These are phyloP conservation scores for Lentinus polychrous DNA, from an alignment of 1,284 basidiomycete species.

Conservation along the genomic window DNA sequence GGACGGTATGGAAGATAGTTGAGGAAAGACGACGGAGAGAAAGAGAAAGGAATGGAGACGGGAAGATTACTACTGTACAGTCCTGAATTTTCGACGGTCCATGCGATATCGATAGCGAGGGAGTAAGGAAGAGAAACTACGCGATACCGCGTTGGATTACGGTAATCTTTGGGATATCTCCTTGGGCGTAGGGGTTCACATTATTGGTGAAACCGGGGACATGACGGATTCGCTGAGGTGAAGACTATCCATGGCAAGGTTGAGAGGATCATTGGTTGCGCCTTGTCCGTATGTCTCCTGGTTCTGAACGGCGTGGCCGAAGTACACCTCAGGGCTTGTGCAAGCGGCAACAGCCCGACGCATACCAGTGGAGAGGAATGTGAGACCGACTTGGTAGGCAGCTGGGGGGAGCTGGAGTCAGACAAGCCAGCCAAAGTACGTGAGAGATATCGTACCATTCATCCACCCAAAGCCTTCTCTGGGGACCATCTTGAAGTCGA, in stretches of 20 bases:
- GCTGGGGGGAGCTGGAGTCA: slow-evolving; percentile 38
- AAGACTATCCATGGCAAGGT: slow-evolving; percentile 64
- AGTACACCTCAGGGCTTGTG: slow-evolving; percentile 88
- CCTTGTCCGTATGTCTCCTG: slow-evolving; percentile 31
- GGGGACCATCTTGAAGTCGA: slow-evolving; percentile 95
- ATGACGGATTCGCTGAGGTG: slow-evolving; percentile 19
- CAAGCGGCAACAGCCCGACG: slow-evolving; percentile 90
- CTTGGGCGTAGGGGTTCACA: slow-evolving; percentile 3
- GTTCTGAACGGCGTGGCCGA: slow-evolving; percentile 39
- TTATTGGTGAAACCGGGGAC: slow-evolving; percentile 13
- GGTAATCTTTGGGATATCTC: not conserved
- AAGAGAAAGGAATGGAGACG: no score
- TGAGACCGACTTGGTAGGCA: slow-evolving; percentile 89
- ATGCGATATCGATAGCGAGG: no score
- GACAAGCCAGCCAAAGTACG: slow-evolving; percentile 2
- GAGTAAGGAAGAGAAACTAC: no score
- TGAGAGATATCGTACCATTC: slow-evolving; percentile 55
- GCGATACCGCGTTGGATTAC: no score
- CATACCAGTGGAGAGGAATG: slow-evolving; percentile 93
- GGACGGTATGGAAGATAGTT: no score
- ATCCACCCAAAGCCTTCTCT: slow-evolving; percentile 98
- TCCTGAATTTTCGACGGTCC: no score
- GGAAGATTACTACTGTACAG: no score
- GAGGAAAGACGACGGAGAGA: no score
- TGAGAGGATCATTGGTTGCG: slow-evolving; percentile 52